phyloP scores from a whole-genome alignment of 148 eudicot genomes.

The Simmondsia chinensis region DNA sequence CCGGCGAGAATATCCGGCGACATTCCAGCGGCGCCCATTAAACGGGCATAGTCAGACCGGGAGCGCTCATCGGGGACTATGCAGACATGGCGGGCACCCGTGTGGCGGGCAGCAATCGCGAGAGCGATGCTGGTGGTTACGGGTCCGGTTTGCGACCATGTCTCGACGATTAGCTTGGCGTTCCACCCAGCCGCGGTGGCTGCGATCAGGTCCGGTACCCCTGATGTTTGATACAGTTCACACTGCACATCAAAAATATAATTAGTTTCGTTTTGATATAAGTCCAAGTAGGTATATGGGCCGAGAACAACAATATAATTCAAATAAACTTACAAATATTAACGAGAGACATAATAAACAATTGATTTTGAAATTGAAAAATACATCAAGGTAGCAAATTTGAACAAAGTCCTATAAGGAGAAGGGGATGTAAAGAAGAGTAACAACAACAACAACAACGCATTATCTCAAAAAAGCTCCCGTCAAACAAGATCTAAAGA shows the following conservation, averaged over 20 bases:
- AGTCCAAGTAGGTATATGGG: too few relatives aligned
- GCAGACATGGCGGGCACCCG: conserved; percentile 31
- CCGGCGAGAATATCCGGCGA: conserved; percentile 32
- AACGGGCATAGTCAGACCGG: not conserved
- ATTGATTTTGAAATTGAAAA: not conserved
- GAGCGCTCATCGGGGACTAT: conserved; percentile 18
- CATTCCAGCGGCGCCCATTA: conserved; percentile 5
- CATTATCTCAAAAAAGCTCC: too few relatives aligned
- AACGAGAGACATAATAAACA: not conserved
- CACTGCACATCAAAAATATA: conserved; percentile 28
- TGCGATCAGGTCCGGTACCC: conserved; percentile 29
- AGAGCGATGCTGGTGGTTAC: conserved; percentile 25
- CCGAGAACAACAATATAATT: too few relatives aligned
- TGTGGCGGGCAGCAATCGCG: conserved; percentile 24
- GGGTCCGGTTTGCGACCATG: conserved; percentile 5
- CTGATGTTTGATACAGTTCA: conserved; percentile 10
- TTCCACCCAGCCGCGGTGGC: conserved; percentile 48
- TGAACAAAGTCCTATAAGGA: too few relatives aligned
- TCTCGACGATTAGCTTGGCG: conserved; percentile 28
- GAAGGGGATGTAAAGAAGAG: too few relatives aligned
- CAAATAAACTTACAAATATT: not conserved
- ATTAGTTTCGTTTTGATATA: too few relatives aligned
- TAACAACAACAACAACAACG: too few relatives aligned
- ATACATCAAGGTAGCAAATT: too few relatives aligned
- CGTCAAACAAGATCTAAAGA: not conserved